These are phyloP conservation scores for Groenewaldozyma auringiensis DNA, from an alignment of 1,139 yeast species.

Conservation along the genomic window DNA sequence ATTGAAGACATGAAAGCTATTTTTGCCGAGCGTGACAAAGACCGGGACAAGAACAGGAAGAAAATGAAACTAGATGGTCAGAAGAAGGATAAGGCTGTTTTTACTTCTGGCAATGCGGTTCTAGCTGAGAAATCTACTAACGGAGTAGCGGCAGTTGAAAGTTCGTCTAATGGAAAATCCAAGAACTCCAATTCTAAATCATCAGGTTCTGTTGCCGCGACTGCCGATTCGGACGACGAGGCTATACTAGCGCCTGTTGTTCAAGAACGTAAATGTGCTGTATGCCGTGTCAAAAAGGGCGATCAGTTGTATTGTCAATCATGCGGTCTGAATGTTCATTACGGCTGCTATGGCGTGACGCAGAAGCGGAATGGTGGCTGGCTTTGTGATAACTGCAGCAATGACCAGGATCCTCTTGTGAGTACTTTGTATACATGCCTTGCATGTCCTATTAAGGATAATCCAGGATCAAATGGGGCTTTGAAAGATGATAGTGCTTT, in stretches of 20 bases:
- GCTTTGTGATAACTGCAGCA: conserved; percentile 79
- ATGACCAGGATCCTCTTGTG: conserved; percentile 54
- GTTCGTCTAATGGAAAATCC: conserved; percentile 4
- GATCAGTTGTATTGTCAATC: conserved; percentile 48
- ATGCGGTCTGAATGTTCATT: conserved; percentile 69
- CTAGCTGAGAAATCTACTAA: conserved; percentile 9
- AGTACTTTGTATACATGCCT: conserved; percentile 56
- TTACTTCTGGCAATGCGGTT: conserved; percentile 9
- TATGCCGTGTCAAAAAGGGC: conserved; percentile 7
- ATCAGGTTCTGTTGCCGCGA: conserved; percentile 1
- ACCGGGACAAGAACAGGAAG: conserved; percentile 17
- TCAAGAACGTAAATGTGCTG: conserved; percentile 6
- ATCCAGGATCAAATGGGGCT: conserved; percentile 33
- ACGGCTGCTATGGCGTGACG: conserved; percentile 14
- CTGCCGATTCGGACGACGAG: neutral
- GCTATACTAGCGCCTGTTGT: neutral
- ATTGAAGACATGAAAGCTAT: conserved; percentile 57
- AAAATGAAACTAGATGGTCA: conserved; percentile 15
- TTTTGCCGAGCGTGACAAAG: conserved; percentile 41
- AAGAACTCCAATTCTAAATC: conserved; percentile 5
- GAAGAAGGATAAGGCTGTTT: conserved; percentile 12
- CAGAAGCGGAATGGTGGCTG: conserved; percentile 34
- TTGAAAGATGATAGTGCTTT: conserved; percentile 22
- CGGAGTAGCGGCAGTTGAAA: conserved; percentile 3
- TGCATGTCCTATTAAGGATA: conserved; percentile 54